Base-by-base conservation (phyloP, 2,329 filamentous ascomycete genomes). In the Nothophaeocryptopus gaeumannii region DNA sequence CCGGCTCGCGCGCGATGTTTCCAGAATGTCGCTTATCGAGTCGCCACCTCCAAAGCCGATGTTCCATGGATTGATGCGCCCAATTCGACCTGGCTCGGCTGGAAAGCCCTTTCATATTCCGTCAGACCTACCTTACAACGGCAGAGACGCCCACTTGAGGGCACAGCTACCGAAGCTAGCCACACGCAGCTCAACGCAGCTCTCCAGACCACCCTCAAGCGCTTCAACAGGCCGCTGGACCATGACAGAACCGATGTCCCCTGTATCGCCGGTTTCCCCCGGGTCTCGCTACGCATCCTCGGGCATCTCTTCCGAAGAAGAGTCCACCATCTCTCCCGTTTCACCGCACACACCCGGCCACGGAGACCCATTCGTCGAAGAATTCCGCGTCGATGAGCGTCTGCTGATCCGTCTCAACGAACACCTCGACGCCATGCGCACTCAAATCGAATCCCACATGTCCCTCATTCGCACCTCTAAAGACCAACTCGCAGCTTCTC, bases 401-500 rank as follows among this genome's bases (percentile, higher is more conserved):
- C 42, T 43, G 34, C 40, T 44, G 3, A 34, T 35, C 41, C 60
- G 15, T 53, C 53, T 56, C 50, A 43, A 34, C 3, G 50, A 53
- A 2, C 61, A 67, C 34, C 36, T 66, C 10, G 14, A 39, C 10
- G 60, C 56, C n/a, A 54, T 67, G 50, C 54, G 49, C 53, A 63
- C 44, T 51, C 72, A 60, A 62, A 60, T 59, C 53, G 65, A 52
- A 43, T 69, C 47, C 53, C 72, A 60, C 67, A 67, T 56, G 63
- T 63, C 39, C 45, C 63, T 53, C 50, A 66, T 61, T 54, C 67
- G 50, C 51, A 64, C 52, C 13, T 66, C 47, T 11, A 58, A 58
- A 39, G 45, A 54, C 5, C 44, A 51, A 8, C 41, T 58, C 5
- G 50, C 44, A 20, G 41, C 38, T 10, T 31, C 43, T 8, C 55